Conservation (phyloP, 768 basidiomycete genomes). For the Tylopilus cervinicoccineus region DNA sequence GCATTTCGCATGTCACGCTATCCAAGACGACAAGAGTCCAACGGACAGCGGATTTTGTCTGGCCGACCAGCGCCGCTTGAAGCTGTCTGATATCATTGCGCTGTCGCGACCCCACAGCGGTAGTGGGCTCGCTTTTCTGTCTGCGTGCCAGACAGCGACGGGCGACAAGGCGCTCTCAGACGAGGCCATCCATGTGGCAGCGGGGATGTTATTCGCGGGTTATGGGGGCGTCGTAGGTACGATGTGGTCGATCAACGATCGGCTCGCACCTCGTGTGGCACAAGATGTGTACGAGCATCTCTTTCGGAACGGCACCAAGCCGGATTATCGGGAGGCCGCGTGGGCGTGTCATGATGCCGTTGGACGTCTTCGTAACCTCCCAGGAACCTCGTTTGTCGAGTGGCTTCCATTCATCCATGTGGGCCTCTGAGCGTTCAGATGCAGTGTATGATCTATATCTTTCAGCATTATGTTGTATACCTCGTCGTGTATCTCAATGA, state of each 20-base stretch:
- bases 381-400: not conserved
- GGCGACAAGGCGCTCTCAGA: conserved; percentile 32
- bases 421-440: not conserved
- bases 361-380: not conserved
- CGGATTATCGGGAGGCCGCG: not conserved
- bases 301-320: not conserved
- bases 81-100: conserved; percentile 3
- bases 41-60: conserved; percentile 23
- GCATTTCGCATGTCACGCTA: not conserved
- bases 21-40: conserved; percentile 5
- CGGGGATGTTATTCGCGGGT: conserved; percentile 35
- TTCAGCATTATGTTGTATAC: not conserved
- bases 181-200: conserved; percentile 41
- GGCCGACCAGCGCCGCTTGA: not conserved
- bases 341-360: conserved; percentile 5
- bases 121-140: conserved; percentile 39
- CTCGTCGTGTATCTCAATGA: not conserved
- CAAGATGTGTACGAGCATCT: conserved; percentile 28
- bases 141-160: conserved; percentile 43
- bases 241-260: conserved; percentile 42
- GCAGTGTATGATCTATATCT: not conserved
- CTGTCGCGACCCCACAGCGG: conserved; percentile 6
- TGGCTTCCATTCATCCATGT: not conserved
- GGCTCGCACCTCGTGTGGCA: conserved; percentile 33
- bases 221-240: conserved; percentile 37